A percentile compares a stretch with the other conserved stretches of the same genome.
Conservation (phyloP, 257 asterid genomes). For the Buddleja alternifolia region DNA sequence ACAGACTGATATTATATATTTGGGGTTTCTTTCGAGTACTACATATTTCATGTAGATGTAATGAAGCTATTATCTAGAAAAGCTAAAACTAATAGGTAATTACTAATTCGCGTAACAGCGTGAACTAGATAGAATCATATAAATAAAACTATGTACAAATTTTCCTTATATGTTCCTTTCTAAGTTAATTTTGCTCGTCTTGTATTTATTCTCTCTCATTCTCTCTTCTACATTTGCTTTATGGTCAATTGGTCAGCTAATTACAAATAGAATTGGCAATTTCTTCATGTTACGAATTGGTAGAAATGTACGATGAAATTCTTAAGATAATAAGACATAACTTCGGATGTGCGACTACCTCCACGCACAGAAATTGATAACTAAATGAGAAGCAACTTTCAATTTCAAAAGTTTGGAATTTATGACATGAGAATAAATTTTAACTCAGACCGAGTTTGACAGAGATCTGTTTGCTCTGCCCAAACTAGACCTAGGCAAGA, state of each 20-base stretch:
- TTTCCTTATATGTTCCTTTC: background rate
- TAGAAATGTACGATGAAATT: no score
- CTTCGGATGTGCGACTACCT: background rate
- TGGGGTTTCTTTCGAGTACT: constrained; percentile 13
- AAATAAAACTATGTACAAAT: background rate
- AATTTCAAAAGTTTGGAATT: background rate
- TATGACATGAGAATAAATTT: no score
- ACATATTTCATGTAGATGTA: constrained; percentile 20
- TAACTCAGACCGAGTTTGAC: no score
- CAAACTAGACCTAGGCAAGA: no score
- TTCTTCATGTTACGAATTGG: no score
- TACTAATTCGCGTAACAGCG: background rate
- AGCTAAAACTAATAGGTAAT: constrained; percentile 1
- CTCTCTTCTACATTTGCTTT: no score
- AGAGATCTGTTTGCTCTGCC: no score
- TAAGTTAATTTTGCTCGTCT: background rate
- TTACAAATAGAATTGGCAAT: no score
- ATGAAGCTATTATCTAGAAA: constrained; percentile 20
- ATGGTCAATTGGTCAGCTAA: no score
- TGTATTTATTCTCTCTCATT: background rate
- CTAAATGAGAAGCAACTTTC: background rate
- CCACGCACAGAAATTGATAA: background rate
- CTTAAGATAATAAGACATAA: background rate
- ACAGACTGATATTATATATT: background rate
- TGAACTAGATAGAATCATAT: constrained; percentile 14